Evolutionary conservation across 1,139 yeast species (phyloP), one percentile per base, ranked within the genome.

Genomic region (Diutina rugosa): DNA sequence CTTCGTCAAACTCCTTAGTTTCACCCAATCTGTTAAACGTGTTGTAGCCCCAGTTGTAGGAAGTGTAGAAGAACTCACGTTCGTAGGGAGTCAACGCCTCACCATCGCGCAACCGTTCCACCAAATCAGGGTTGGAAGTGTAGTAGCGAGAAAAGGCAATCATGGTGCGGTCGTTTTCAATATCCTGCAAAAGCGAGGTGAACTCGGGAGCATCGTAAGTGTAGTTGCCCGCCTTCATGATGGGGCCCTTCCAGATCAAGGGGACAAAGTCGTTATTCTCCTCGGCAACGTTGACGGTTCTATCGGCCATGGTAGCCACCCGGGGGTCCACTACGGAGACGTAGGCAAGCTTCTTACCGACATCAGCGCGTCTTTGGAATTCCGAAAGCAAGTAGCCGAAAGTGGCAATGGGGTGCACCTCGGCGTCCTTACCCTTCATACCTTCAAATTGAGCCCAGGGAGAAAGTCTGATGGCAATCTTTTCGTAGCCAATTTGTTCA

Each of bases 401-500:
- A 6, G 21, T 21, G 8, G 54, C 46, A 12, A 41, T 30, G 2
- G 55, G 55, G 28, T 52, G 47, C 5, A 41, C 35, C 3, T 52
- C 55, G 6, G 18, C 41, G 8, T 49, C 44, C 10, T n/a, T 12
- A 7, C 53, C 53, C 28, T 46, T 38, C 64, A 72, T 69, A 41
- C 73, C 76, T 16, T 67, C 71, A 64, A 72, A 69, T 3, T 61
- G 62, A 28, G 76, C 73, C 72, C 78, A 82, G 51, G 91, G 91
- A 9, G 89, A 81, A 12, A 86, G 61, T 67, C 90, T 75, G 57
- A 84, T 72, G 62, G 81, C 85, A 65, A 98, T 96, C 71, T 80
- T 87, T 62, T 83, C 82, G 56, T 74, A 79, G 71, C 95, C 95
- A 69, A 93, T 82, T 18, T 29, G 41, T 69, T 80, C 77, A 63